Conservation (phyloP, 148 eudicot genomes). For the Rhododendron ferrugineum region DNA sequence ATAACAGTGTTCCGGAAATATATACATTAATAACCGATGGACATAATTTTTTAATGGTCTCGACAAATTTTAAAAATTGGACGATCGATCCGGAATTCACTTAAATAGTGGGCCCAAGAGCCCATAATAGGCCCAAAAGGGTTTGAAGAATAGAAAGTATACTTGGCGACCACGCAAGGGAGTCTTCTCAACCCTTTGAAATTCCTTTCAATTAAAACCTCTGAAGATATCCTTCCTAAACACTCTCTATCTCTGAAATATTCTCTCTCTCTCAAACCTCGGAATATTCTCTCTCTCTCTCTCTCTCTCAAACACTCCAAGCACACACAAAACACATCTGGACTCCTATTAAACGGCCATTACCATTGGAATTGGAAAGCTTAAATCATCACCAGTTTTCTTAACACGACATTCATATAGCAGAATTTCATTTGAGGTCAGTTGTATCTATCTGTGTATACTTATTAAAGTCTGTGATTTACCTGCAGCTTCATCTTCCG, state of each 20-base stretch:
- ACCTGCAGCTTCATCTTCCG: too few species aligned
- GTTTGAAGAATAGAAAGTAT: neutral
- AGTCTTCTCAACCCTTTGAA: too few species aligned
- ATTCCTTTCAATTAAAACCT: neutral
- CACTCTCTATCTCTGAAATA: neutral
- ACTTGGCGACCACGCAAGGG: neutral
- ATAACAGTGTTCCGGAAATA: too few species aligned
- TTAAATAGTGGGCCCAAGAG: too few species aligned
- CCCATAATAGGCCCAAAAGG: neutral
- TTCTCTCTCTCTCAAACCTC: neutral
- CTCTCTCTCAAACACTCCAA: too few species aligned
- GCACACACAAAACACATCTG: neutral
- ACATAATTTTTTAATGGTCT: too few species aligned
- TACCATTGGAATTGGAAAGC: neutral
- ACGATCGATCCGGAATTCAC: too few species aligned
- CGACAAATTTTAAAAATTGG: too few species aligned
- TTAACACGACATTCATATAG: neutral
- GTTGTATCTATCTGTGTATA: neutral
- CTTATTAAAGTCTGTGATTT: neutral
- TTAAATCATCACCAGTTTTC: neutral
- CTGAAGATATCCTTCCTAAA: neutral
- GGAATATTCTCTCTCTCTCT: too few species aligned
- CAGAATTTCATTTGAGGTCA: neutral
- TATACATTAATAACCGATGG: too few species aligned
- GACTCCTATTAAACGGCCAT: neutral